Percentiles rank a stretch among this genome's conserved stretches.
Conservation (phyloP, 768 basidiomycete species). For the Cantharellus cinnabarinus region DNA sequence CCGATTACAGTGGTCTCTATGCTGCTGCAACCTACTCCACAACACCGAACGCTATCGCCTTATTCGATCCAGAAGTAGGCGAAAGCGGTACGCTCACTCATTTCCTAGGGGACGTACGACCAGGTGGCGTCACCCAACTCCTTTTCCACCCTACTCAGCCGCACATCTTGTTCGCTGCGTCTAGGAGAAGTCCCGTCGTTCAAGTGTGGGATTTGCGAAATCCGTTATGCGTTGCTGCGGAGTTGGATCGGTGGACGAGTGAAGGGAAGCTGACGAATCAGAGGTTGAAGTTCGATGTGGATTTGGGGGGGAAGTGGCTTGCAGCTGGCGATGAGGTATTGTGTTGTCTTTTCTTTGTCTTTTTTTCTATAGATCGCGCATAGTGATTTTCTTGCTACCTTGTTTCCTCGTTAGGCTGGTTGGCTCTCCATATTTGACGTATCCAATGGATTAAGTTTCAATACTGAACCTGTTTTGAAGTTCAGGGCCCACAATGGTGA, state of each 20-base stretch:
- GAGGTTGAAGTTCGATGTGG: constrained; percentile 56
- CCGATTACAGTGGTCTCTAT: constrained; percentile 39
- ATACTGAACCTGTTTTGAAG: constrained; percentile 15
- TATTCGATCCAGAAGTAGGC: constrained; percentile 42
- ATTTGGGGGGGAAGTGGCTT: constrained; percentile 41
- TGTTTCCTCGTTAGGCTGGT: constrained; percentile 27
- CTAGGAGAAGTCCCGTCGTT: constrained; percentile 40
- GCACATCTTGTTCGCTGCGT: constrained; percentile 58
- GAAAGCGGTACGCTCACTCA: constrained; percentile 26
- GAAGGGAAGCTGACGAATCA: constrained; percentile 40
- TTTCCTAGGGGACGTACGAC: constrained; percentile 38
- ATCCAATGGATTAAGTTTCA: not conserved
- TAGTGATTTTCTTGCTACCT: not conserved
- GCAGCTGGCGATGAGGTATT: constrained; percentile 46
- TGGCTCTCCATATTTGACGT: constrained; percentile 40
- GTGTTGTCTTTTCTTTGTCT: not conserved
- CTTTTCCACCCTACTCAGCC: constrained; percentile 57
- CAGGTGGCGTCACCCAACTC: constrained; percentile 38
- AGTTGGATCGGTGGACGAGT: constrained; percentile 16
- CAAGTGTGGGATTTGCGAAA: constrained; percentile 69
- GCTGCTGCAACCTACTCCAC: constrained; percentile 57
- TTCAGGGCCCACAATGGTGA: constrained; percentile 41
- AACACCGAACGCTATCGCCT: constrained; percentile 32
- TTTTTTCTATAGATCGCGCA: not conserved
- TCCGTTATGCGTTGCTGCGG: constrained; percentile 22